Conservation (phyloP, 768 basidiomycete species). For the Mycena leptocephala region DNA sequence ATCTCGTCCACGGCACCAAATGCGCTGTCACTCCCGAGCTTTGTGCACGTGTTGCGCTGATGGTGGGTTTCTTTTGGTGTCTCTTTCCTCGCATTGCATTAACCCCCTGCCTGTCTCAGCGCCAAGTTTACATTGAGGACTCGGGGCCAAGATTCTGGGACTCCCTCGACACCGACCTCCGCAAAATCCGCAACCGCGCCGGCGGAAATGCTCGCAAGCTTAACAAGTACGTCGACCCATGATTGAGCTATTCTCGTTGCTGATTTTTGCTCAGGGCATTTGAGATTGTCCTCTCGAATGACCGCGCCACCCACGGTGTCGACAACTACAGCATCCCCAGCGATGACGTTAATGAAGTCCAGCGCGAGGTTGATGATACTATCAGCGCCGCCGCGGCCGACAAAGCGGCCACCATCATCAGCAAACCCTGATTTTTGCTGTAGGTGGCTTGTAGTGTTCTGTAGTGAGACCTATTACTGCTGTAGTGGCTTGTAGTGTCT, state of each 20-base stretch:
- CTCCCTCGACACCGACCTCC: too few relatives aligned
- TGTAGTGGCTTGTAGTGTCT: too few relatives aligned
- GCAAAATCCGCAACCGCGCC: too few relatives aligned
- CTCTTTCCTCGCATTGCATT: neutral
- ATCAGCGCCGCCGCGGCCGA: neutral
- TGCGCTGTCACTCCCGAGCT: constrained; percentile 1
- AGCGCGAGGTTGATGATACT: neutral
- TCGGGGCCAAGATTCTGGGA: neutral
- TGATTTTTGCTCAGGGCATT: neutral
- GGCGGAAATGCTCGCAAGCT: neutral
- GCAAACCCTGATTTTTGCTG: too few relatives aligned
- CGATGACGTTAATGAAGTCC: neutral
- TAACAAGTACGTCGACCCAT: neutral
- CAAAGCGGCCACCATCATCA: neutral
- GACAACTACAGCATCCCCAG: neutral
- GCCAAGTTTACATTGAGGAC: constrained; percentile 4
- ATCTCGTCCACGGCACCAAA: constrained; percentile 5
- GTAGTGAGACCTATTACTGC: too few relatives aligned
- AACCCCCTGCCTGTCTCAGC: neutral
- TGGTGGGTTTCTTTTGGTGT: neutral
- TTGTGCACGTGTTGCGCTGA: constrained; percentile 1
- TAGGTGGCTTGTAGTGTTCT: too few relatives aligned
- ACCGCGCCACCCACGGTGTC: neutral
- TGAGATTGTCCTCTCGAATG: neutral
- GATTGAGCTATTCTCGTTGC: neutral